Evolutionary conservation across 441 rosid genomes (phyloP), one percentile per base, ranked within the genome.

Genomic region (Populus hybrid): DNA sequence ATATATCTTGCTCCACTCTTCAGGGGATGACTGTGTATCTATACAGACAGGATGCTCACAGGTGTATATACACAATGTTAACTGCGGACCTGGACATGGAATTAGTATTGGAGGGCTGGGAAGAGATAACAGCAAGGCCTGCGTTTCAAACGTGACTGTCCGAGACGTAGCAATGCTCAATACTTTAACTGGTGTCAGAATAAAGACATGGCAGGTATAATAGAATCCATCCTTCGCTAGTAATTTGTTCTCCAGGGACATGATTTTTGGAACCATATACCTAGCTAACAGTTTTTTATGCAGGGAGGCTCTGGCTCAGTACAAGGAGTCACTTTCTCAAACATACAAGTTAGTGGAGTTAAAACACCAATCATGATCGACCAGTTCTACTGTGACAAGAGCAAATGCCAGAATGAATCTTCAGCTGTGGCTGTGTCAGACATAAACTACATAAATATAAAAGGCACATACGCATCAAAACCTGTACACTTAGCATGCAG

Each of bases 131-230:
- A 81, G 86, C 61, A 91, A 89, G 83, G 97, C 97, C 20, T 92
- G 98, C 74, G 99, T 95, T 74, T 94, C 97, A 2, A 90, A 91
- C 75, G 79, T 93, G 77, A 93, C 90, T 23, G 89, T 95, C 74
- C 91, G 91, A 40, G 94, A 92, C 74, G 90, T 91, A 77, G 76
- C 79, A 0, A 85, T 95, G 81, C 91, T 89, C 29, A 81, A 84
- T 82, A 94, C 98, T 21, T 72, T 86, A 59, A 91, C 89, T 9
- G 97, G 97, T 56, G 95, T 92, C 68, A 80, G 97, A 82, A 93
- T 95, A 66, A 95, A 95, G 89, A 91, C 99, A 38, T 92, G 99
- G 98, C 98, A 92, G 98, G 98, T 89, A 87, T 33, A 65, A 68
- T 64, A 5, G 21, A 14, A 24, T 14, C 31, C 29, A 26, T 9